Evolutionary conservation across 352 stramenopile species (phyloP).

Genomic region (Blastocystis sp.): DNA sequence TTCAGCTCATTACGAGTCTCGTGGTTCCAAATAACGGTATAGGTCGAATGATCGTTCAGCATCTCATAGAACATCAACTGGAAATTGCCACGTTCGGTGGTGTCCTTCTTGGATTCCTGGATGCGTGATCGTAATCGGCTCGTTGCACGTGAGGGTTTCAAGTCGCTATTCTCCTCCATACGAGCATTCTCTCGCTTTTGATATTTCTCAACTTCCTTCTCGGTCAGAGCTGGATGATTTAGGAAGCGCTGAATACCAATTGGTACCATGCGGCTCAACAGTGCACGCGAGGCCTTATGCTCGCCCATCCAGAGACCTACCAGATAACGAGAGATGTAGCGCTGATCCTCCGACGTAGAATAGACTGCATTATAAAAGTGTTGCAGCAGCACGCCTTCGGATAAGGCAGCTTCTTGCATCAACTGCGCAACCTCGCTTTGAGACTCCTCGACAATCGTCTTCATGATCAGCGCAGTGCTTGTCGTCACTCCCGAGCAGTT

Average conservation of each 20-base stretch:
- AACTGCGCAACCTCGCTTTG: slow-evolving; percentile 71
- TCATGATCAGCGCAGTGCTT: slow-evolving; percentile 79
- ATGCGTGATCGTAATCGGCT: slow-evolving; percentile 66
- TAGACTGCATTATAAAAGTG: slow-evolving; percentile 85
- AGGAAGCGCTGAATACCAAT: slow-evolving; percentile 78
- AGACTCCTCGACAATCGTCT: slow-evolving; percentile 80
- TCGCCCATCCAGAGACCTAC: slow-evolving; percentile 87
- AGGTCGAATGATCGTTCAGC: slow-evolving; percentile 77
- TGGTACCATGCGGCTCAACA: slow-evolving; percentile 81
- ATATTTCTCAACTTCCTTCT: slow-evolving; percentile 74
- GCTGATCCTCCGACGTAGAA: slow-evolving; percentile 80
- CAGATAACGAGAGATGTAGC: slow-evolving; percentile 85
- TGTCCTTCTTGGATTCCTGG: slow-evolving; percentile 61
- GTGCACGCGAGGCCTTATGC: slow-evolving; percentile 74
- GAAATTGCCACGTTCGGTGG: slow-evolving; percentile 77
- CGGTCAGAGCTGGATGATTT: slow-evolving; percentile 74
- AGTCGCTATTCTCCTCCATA: slow-evolving; percentile 67
- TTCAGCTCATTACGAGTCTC: slow-evolving; percentile 79
- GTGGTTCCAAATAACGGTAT: slow-evolving; percentile 87
- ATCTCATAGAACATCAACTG: slow-evolving; percentile 86
- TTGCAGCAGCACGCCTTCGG: slow-evolving; percentile 80
- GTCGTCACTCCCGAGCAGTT: slow-evolving; percentile 72
- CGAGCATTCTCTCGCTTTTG: slow-evolving; percentile 75
- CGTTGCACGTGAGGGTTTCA: slow-evolving; percentile 63
- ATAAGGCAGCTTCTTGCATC: slow-evolving; percentile 84